Base-by-base conservation (phyloP, 1,284 basidiomycete species). In the Rhodotorula sp. region DNA sequence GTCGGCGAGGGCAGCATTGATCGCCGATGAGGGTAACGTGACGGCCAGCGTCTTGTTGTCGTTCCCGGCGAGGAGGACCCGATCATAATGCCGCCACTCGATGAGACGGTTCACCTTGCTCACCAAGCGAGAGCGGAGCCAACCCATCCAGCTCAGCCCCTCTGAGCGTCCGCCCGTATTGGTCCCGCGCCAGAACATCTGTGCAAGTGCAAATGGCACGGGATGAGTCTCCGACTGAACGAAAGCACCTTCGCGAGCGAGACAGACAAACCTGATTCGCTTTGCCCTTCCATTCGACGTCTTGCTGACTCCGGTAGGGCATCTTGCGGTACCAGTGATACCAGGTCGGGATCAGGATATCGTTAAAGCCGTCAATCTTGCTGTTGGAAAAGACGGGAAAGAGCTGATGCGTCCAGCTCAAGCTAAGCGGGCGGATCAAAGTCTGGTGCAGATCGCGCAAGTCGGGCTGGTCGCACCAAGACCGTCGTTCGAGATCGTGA, bases 391-490 rank as follows among this genome's bases (percentile, higher is more conserved):
- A 68, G 20, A 73, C 57, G 21, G 72, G 72, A 31, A 46, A 70
- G 43, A 62, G 63, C 46, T 65, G 59, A 21, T 67, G 39, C 58
- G 65, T 62, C 49, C 46, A 68, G 49, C 47, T 56, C 16, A 71
- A 66, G 29, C 56, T 62, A 29, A 73, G 59, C 46, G 72, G 72
- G n/a, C 49, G 68, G 46, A 68, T 63, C 49, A 64, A 65, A 23
- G 66, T 49, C 43, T 67, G 62, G 23, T 70, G 69, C 34, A 73
- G 66, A 54, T 66, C 64, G n/a, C 62, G 69, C 43, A 73, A 39
- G 62, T 71, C 70, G 51, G 70, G 70, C 62, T 73, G 72, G 20
- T 65, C 69, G 60, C 72, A 73, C 65, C 69, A 73, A 14, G 66
- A 58, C 15, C 46, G 48, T 10, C 67, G 68, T n/a, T 73, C 72